These are phyloP conservation scores for Cucurbitaria berberidis DNA, from an alignment of 2,329 filamentous ascomycete species.

Conservation along the genomic window DNA sequence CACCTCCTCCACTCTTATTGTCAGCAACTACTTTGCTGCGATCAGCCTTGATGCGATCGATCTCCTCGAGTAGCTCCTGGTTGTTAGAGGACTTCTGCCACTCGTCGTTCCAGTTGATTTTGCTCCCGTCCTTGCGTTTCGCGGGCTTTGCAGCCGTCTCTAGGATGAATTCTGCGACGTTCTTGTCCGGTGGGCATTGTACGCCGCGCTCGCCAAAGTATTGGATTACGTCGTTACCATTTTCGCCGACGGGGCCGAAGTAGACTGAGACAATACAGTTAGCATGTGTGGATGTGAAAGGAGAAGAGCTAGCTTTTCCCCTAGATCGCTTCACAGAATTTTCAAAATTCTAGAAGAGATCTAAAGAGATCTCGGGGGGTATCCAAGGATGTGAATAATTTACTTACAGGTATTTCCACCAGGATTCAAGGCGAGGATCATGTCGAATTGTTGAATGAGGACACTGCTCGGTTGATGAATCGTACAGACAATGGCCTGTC, in stretches of 20 bases:
- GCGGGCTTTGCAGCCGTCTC: conserved; percentile 67
- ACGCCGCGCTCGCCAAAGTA: conserved; percentile 73
- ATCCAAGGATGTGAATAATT: background rate
- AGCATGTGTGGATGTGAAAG: background rate
- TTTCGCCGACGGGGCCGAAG: conserved; percentile 73
- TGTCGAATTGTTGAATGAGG: conserved; percentile 75
- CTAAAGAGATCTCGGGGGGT: background rate
- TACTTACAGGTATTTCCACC: conserved; percentile 65
- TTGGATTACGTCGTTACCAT: conserved; percentile 67
- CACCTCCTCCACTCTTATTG: conserved; percentile 8
- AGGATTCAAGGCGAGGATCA: conserved; percentile 72
- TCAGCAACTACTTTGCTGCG: conserved; percentile 57
- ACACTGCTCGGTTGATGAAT: conserved; percentile 75
- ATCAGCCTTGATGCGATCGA: conserved; percentile 66
- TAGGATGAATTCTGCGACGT: conserved; percentile 70
- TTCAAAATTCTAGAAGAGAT: background rate
- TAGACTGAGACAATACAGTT: conserved; percentile 56
- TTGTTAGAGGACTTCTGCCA: conserved; percentile 72
- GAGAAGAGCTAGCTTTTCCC: background rate
- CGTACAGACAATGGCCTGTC: conserved; percentile 75
- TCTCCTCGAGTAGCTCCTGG: conserved; percentile 65
- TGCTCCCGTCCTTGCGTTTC: conserved; percentile 60
- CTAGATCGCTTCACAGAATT: background rate
- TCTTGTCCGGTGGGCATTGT: conserved; percentile 69
- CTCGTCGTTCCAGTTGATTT: conserved; percentile 75